A percentile compares a stretch with the other conserved stretches of the same genome.
These are phyloP conservation scores for Helminthosporium solani DNA, from an alignment of 2,329 filamentous ascomycete species.

Conservation along the genomic window DNA sequence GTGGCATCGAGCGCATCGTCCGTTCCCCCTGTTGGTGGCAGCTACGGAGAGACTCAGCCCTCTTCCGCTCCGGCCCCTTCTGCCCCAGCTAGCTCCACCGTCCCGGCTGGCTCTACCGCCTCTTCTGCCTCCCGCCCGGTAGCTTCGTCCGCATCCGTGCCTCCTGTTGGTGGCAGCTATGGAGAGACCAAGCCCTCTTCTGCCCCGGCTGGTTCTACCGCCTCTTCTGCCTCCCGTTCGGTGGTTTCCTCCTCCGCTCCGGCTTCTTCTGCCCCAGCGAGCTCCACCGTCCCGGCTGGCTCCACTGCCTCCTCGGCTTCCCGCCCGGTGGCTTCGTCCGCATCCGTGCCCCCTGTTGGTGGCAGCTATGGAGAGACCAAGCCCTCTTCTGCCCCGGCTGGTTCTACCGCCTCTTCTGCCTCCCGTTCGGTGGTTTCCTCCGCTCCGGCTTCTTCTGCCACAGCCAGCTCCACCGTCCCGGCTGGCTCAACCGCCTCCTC, in stretches of 20 bases:
- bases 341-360: not conserved
- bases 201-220: not conserved
- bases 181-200: not conserved
- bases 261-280: slow-evolving; percentile 4
- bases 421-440: not conserved
- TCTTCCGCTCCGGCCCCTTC: slow-evolving; percentile 6
- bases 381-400: not conserved
- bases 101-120: slow-evolving; percentile 1
- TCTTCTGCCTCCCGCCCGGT: slow-evolving; percentile 4
- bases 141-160: not conserved
- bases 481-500: slow-evolving; percentile 1
- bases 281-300: not conserved
- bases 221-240: not conserved
- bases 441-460: slow-evolving; percentile 4
- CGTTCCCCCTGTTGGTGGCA: not conserved
- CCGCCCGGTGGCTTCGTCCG: not conserved
- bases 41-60: not conserved
- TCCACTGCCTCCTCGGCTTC: not conserved
- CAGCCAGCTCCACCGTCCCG: not conserved
- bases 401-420: not conserved
- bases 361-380: not conserved
- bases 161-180: not conserved
- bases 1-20: not conserved
- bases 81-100: slow-evolving; percentile 1
- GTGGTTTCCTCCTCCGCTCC: slow-evolving; percentile 2